Evolutionary conservation across 139 green algal species (phyloP).

Genomic region (Edaphochlamys debaryana): DNA sequence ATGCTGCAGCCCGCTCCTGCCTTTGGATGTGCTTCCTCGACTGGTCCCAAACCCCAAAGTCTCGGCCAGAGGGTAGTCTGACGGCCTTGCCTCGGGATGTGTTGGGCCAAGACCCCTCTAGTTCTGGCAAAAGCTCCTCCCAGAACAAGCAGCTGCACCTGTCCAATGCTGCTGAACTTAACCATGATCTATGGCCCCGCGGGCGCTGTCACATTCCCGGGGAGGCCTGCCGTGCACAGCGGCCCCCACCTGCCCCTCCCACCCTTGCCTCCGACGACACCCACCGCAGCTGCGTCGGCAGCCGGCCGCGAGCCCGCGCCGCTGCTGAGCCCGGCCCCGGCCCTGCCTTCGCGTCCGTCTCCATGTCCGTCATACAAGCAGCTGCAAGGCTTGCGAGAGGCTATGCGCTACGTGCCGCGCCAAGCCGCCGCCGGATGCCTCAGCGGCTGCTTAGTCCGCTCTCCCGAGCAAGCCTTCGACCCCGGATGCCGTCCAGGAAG

Average conservation of each 20-base stretch:
- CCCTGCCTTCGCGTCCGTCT: background rate
- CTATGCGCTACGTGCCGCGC: background rate
- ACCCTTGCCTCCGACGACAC: too few species aligned
- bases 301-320: constrained; percentile 7
- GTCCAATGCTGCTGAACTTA: background rate
- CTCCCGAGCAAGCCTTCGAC: background rate
- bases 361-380: background rate
- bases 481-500: background rate
- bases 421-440: background rate
- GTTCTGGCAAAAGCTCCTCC: too few species aligned
- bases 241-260: too few species aligned
- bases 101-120: too few species aligned
- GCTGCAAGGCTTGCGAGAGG: background rate
- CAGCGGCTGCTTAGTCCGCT: background rate
- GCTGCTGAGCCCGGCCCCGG: background rate
- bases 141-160: background rate
- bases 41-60: too few species aligned
- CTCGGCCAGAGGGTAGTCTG: too few species aligned
- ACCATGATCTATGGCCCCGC: background rate
- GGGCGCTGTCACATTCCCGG: background rate
- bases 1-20: too few species aligned
- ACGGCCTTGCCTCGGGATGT: too few species aligned
- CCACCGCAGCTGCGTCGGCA: constrained; percentile 15
- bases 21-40: too few species aligned
- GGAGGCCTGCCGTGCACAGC: too few species aligned